Conservation (phyloP, 2,329 filamentous ascomycete genomes). For the Nemania bipapillata region DNA sequence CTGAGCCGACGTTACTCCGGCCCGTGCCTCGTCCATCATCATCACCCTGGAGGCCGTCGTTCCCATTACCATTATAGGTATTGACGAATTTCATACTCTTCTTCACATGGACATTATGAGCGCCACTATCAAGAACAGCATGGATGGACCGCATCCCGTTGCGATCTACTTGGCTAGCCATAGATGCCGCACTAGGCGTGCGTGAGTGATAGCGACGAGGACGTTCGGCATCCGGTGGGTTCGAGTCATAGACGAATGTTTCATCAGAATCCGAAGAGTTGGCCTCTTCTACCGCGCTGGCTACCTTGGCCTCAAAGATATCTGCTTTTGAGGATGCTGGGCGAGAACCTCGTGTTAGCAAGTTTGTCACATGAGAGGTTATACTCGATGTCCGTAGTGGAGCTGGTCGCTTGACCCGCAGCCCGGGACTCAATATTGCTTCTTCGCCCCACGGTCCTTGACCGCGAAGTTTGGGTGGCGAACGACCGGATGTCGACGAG, state of each 20-base stretch:
- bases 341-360: slow-evolving; percentile 58
- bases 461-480: slow-evolving; percentile 52
- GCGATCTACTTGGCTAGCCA: slow-evolving; percentile 75
- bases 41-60: slow-evolving; percentile 68
- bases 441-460: slow-evolving; percentile 52
- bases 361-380: slow-evolving; percentile 55
- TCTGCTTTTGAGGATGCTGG: slow-evolving; percentile 93
- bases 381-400: slow-evolving; percentile 49
- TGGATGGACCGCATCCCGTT: slow-evolving; percentile 71
- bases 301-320: slow-evolving; percentile 96
- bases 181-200: slow-evolving; percentile 92
- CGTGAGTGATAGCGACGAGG: slow-evolving; percentile 88
- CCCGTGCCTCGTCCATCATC: slow-evolving; percentile 73
- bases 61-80: slow-evolving; percentile 72
- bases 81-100: slow-evolving; percentile 97
- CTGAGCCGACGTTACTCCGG: slow-evolving; percentile 70
- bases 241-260: slow-evolving; percentile 98
- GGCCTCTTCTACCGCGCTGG: slow-evolving; percentile 93
- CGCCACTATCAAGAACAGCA: slow-evolving; percentile 70
- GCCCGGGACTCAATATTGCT: slow-evolving; percentile 41
- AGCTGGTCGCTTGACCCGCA: slow-evolving; percentile 39
- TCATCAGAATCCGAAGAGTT: slow-evolving; percentile 98
- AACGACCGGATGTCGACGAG: slow-evolving; percentile 49
- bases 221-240: slow-evolving; percentile 77
- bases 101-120: slow-evolving; percentile 70